Evolutionary conservation across 2,329 filamentous ascomycete species (phyloP).

Genomic region (Furcasterigmium furcatum): DNA sequence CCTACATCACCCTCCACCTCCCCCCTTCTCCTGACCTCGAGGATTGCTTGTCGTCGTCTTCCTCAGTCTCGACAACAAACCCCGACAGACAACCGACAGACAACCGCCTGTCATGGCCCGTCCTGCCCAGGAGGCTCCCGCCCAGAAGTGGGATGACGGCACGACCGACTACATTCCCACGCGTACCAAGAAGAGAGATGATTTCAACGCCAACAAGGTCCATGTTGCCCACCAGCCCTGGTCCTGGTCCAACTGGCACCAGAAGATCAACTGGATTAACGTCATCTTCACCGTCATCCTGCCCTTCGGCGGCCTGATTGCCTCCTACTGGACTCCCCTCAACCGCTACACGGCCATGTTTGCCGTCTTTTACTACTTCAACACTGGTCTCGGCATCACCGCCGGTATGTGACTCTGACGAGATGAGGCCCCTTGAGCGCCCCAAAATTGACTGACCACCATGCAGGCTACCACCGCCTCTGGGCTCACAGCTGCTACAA

Average conservation of each 20-base stretch:
- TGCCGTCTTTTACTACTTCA: conserved; percentile 77
- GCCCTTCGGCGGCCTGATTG: conserved; percentile 69
- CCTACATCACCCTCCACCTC: not conserved
- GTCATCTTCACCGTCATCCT: conserved; percentile 76
- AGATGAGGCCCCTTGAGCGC: no score
- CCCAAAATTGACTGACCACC: no score
- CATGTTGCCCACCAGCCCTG: conserved; percentile 84
- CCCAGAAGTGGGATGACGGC: conserved; percentile 44
- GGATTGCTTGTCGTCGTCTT: not conserved
- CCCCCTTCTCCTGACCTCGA: not conserved
- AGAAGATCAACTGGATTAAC: conserved; percentile 94
- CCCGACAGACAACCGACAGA: no score
- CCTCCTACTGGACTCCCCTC: conserved; percentile 76
- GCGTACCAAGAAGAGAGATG: conserved; percentile 40
- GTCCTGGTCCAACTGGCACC: conserved; percentile 80
- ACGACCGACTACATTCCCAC: conserved; percentile 53
- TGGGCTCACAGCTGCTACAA: conserved; percentile 88
- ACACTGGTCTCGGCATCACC: conserved; percentile 77
- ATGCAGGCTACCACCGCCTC: conserved; percentile 56
- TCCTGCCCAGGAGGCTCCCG: not conserved
- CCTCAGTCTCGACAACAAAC: not conserved
- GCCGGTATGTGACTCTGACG: conserved; percentile 55
- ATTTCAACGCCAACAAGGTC: conserved; percentile 64
- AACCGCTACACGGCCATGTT: conserved; percentile 69
- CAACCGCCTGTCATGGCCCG: not conserved